Base-by-base conservation (phyloP, 179 eudicot species). In the Silene coronaria region DNA sequence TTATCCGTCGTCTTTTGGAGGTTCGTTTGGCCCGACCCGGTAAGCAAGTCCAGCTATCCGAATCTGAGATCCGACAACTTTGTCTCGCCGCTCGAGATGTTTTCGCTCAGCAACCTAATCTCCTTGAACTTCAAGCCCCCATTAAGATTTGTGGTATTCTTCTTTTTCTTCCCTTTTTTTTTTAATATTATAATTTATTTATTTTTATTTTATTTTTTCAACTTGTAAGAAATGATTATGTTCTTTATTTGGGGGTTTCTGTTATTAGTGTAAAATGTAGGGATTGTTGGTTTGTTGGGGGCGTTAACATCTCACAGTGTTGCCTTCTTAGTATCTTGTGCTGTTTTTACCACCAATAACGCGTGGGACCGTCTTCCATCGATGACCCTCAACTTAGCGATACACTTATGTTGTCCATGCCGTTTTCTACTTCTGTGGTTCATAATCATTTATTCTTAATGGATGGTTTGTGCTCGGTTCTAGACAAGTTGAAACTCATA, bases 11-110 rank as follows among this genome's bases (percentile, higher is more conserved):
- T 17, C 84, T 93, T 6, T 68, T 87, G 42, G 95, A 93, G 76
- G 91, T 88, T 64, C 89, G 95, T 61, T 82, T 88, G 73, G 79
- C 86, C 36, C 91, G 93, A 79, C 97, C 98, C 0, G 91, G 93
- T 13, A 93, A 93, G 79, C 84, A 85, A 42, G 97, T 89, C 51
- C 97, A 89, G 76, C 75, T 93, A 22, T 80, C 93, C 0, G 98
- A 93, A 78, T 75, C 95, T 11, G 98, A 91, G 89, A 91, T 93
- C 89, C 93, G 93, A 38, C 93, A 87, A 77, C 97, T 93, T 8
- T 91, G 97, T 68, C 62, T 88, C n/a, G 84, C 91, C 3, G 85
- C 98, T 24, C 90, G 92, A 53, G 93, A 89, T 21, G 88, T 93
- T 79, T 93, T 93, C 76, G 76, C 78, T 42, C 80, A 70, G 7